Evolutionary conservation across 1,139 yeast genomes (phyloP), one percentile per base, ranked within the genome.

Genomic region (Kazachstania sp.): DNA sequence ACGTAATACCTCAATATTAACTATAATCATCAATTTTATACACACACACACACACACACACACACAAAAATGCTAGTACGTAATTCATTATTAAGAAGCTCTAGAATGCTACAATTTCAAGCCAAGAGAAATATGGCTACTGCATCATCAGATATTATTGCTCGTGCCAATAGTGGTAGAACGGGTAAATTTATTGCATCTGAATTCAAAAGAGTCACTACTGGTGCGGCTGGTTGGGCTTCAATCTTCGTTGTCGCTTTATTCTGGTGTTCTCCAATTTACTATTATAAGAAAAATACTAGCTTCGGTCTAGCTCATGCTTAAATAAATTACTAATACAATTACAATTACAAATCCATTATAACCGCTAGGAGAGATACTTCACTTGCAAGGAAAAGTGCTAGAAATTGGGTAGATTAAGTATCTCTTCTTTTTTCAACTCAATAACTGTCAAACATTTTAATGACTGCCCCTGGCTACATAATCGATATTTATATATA

Each of bases 181-280:
- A 12, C 32, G 15, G 19, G 41, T 20, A 35, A 39, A 20, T 50
- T 49, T 47, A 20, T 46, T 4, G 35, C 16, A 3, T 30, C 47
- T 7, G 55, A 51, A 41, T 11, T 43, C 9, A 49, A 50, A 20
- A 48, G 54, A 41, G 32, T 49, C 11, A 37, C 37, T 20, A 45
- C 49, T 12, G 45, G 39, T 20, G 35, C 47, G 3, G 23, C 34
- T 9, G 34, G 35, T 12, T 52, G 52, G 49, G 47, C 40, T n/a
- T 7, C 45, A 7, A 3, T 44, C 9, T 13, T 52, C 19, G 9
- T 32, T 4, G 34, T 31, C 5, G 29, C 46, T 13, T 18, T 48
- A 18, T 20, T 39, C 11, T 52, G 55, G 54, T 49, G 50, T 18
- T 26, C 35, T 6, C 49, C 49, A 12, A 32, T 43, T 13, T 31